Conservation (phyloP, 75 land plant genomes). For the Picea sitchensis region DNA sequence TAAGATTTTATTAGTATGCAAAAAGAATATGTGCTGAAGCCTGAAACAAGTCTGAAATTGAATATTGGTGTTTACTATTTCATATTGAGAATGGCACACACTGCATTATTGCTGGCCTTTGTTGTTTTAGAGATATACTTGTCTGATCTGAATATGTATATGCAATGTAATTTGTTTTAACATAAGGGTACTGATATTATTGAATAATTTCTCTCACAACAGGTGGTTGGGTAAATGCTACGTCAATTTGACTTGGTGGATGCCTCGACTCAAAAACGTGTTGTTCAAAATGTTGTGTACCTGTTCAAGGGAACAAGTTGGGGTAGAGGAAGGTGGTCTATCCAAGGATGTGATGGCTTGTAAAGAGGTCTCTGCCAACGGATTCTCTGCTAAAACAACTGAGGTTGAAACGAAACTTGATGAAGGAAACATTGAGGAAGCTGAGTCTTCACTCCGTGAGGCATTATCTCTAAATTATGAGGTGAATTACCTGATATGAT, state of each 20-base stretch:
- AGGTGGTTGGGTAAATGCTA: constrained; percentile 13
- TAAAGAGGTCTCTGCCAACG: constrained; percentile 44
- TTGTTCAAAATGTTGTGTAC: constrained; percentile 27
- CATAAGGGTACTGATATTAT: not conserved
- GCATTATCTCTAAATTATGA: constrained; percentile 75
- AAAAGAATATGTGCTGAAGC: not conserved
- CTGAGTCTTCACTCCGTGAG: constrained; percentile 73
- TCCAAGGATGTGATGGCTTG: constrained; percentile 7
- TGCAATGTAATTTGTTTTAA: not conserved
- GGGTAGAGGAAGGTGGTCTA: constrained; percentile 2
- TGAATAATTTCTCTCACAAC: not conserved
- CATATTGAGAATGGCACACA: not conserved
- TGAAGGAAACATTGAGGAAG: constrained; percentile 87
- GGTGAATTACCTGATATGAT: constrained; percentile 23
- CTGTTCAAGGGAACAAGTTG: constrained; percentile 36
- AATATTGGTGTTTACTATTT: not conserved
- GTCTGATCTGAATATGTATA: not conserved
- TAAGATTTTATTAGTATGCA: not conserved
- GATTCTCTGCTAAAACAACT: constrained; percentile 46
- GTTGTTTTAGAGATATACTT: constrained; percentile 3
- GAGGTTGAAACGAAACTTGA: constrained; percentile 83
- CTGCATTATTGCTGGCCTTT: not conserved
- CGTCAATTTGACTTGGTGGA: not conserved
- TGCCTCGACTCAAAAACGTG: not conserved
- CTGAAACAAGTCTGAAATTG: not conserved